Percentiles rank a stretch among this genome's conserved stretches.
Conservation (phyloP, 169 alveolate species). For the Perkinsus olseni region DNA sequence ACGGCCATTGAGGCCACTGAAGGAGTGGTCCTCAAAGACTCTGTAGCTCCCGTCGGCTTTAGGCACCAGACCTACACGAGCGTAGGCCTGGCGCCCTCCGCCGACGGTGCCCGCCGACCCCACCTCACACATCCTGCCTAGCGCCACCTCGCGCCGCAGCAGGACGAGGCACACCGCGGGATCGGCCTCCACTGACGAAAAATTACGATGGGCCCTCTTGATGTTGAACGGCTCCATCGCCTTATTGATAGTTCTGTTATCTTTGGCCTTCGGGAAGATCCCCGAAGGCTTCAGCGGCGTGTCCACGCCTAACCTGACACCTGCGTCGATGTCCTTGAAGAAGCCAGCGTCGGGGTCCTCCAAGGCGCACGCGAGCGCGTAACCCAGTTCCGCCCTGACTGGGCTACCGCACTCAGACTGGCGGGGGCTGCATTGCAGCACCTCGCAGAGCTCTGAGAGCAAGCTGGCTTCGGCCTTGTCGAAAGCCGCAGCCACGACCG, state of each 20-base stretch:
- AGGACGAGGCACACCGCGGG: neutral
- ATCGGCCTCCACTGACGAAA: neutral
- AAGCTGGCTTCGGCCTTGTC: neutral
- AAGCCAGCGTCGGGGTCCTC: neutral
- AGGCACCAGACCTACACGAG: neutral
- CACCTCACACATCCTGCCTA: neutral
- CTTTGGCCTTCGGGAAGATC: neutral
- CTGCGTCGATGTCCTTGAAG: neutral
- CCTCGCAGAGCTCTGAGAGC: neutral
- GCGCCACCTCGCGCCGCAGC: neutral
- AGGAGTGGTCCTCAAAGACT: neutral
- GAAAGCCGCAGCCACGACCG: neutral
- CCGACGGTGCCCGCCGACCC: neutral
- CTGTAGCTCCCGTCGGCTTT: neutral
- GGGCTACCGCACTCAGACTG: neutral
- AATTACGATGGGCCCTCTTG: neutral
- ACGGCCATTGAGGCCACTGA: neutral
- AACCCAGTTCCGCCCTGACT: neutral
- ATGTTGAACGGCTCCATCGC: neutral
- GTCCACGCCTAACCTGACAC: neutral
- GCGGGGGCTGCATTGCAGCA: neutral
- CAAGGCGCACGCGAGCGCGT: neutral
- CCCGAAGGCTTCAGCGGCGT: neutral
- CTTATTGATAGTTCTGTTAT: neutral
- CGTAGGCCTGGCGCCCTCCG: neutral